phyloP scores from a whole-genome alignment of 805 yeast genomes.

The Huiozyma naganishii region DNA sequence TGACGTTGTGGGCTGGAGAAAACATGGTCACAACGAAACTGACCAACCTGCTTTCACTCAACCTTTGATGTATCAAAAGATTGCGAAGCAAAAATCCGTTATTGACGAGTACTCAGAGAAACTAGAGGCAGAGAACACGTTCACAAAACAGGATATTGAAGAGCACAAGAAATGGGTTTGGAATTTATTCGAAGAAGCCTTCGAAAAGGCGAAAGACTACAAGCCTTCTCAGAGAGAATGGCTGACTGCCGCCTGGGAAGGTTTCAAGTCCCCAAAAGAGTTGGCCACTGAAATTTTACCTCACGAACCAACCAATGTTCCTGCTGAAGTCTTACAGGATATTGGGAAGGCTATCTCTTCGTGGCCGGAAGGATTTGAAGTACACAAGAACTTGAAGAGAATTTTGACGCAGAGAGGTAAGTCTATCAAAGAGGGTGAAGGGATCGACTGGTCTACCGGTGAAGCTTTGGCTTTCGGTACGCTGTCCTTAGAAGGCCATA shows the following conservation, averaged over 20 bases:
- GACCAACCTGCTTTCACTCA: constrained; percentile 99
- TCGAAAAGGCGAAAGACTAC: constrained; percentile 79
- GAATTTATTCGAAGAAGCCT: constrained; percentile 85
- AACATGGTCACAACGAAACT: constrained; percentile 98
- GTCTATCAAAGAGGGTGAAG: constrained; percentile 78
- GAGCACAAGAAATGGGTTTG: constrained; percentile 99
- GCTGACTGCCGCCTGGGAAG: constrained; percentile 99
- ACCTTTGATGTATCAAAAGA: constrained; percentile 90
- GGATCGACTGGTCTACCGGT: constrained; percentile 99
- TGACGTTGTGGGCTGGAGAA: constrained; percentile 97
- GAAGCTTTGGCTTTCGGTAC: constrained; percentile 98
- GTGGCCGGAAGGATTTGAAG: constrained; percentile 78
- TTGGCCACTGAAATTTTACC: constrained; percentile 92
- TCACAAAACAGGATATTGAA: constrained; percentile 79
- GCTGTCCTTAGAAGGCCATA: constrained; percentile 83
- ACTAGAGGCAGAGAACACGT: constrained; percentile 76
- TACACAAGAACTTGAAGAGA: constrained; percentile 93
- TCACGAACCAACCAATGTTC: constrained; percentile 89
- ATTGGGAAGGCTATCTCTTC: constrained; percentile 72
- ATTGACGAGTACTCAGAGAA: constrained; percentile 75
- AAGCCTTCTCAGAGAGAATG: constrained; percentile 89
- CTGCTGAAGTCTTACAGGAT: constrained; percentile 55
- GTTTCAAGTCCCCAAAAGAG: constrained; percentile 94
- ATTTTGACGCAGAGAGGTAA: constrained; percentile 81
- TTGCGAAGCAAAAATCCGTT: constrained; percentile 81